Percentiles rank a stretch among this genome's conserved stretches.
Evolutionary conservation across 306 rosid species (phyloP).

Genomic region (Prunus kanzakura): DNA sequence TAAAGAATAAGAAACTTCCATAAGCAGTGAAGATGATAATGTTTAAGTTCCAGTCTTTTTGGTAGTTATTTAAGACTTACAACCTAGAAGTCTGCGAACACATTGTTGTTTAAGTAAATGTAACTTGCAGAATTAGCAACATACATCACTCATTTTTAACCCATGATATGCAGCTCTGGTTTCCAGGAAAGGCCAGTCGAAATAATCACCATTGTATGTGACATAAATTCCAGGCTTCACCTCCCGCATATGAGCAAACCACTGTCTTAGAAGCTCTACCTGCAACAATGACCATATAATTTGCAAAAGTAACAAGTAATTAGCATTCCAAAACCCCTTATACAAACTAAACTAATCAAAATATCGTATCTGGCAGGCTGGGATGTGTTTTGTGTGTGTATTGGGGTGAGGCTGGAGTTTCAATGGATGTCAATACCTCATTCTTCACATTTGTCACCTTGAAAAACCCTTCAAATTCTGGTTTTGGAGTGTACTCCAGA

Average conservation of each 20-base stretch:
- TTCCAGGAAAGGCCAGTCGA: constrained; percentile 98
- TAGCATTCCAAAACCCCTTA: constrained; percentile 12
- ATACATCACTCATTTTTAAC: constrained; percentile 81
- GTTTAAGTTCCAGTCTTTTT: background rate
- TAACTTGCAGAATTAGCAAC: constrained; percentile 22
- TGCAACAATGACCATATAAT: constrained; percentile 37
- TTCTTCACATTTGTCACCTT: constrained; percentile 84
- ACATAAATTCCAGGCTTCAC: constrained; percentile 96
- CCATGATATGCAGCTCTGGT: constrained; percentile 86
- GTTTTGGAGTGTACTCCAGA: constrained; percentile 93
- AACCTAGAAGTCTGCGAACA: constrained; percentile 9
- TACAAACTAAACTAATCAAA: constrained; percentile 12
- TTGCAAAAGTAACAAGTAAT: background rate
- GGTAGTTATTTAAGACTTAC: background rate
- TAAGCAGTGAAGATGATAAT: constrained; percentile 12
- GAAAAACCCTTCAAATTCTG: constrained; percentile 88
- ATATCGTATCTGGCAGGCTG: background rate
- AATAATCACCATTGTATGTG: constrained; percentile 92
- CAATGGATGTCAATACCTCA: constrained; percentile 54
- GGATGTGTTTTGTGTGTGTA: background rate
- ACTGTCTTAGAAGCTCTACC: constrained; percentile 79
- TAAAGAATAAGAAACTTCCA: constrained; percentile 9
- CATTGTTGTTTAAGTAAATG: constrained; percentile 8
- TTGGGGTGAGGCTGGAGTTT: background rate
- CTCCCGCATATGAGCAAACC: constrained; percentile 97